Conservation (phyloP, 345 rosid genomes). For the Theobroma cacao region DNA sequence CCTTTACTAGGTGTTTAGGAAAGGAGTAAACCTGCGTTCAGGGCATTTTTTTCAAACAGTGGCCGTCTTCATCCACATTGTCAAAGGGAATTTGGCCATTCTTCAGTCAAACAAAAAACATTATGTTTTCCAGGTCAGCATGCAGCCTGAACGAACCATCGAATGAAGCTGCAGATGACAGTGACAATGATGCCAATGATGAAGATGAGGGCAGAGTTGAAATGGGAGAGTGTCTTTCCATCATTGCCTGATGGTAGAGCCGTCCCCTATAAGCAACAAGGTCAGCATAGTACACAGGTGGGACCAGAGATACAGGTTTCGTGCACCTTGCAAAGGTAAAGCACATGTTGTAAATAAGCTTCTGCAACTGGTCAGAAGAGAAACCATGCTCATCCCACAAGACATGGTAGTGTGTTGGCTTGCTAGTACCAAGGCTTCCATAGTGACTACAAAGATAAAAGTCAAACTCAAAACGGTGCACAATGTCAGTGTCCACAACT, state of each 20-base stretch:
- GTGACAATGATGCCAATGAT: constrained; percentile 36
- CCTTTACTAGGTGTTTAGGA: constrained; percentile 27
- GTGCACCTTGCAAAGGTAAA: constrained; percentile 90
- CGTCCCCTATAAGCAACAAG: constrained; percentile 79
- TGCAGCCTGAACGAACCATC: constrained; percentile 59
- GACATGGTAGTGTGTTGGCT: constrained; percentile 77
- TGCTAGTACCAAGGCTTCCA: constrained; percentile 82
- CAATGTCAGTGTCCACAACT: constrained; percentile 65
- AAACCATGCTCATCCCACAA: constrained; percentile 73
- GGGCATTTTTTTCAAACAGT: constrained; percentile 19
- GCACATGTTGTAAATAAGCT: constrained; percentile 73
- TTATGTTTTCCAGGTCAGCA: constrained; percentile 51
- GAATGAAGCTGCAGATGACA: constrained; percentile 33
- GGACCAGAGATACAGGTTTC: constrained; percentile 74
- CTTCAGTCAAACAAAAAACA: constrained; percentile 64
- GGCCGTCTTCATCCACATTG: constrained; percentile 4
- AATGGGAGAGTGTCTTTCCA: constrained; percentile 40
- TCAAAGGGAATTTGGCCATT: neutral
- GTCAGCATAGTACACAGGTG: constrained; percentile 86
- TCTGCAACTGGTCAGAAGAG: constrained; percentile 61
- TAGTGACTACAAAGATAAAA: constrained; percentile 81
- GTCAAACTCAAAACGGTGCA: constrained; percentile 75
- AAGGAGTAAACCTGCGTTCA: constrained; percentile 39
- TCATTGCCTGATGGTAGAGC: constrained; percentile 58
- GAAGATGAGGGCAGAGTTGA: constrained; percentile 42